Evolutionary conservation across 306 rosid genomes (phyloP).

Genomic region (Cicer cuneatum): DNA sequence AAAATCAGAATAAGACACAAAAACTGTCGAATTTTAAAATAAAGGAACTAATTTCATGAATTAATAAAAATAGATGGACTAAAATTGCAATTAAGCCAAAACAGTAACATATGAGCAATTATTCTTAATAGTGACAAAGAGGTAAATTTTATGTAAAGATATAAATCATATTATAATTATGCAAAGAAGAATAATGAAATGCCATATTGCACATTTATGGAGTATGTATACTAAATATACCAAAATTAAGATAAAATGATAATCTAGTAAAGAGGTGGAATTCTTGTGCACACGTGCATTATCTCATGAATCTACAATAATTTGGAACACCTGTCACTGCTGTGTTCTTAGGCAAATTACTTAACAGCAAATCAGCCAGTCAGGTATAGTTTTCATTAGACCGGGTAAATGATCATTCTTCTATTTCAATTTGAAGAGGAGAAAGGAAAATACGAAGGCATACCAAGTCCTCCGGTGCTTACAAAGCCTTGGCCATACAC

Average conservation of each 20-base stretch:
- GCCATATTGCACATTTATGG: background rate
- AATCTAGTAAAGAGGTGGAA: background rate
- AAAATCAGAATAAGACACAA: too few species aligned
- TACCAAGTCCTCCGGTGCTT: constrained; percentile 82
- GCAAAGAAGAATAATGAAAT: background rate
- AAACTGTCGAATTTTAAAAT: too few species aligned
- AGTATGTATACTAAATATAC: background rate
- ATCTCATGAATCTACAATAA: constrained; percentile 19
- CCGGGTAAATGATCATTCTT: constrained; percentile 28
- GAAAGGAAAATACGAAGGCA: constrained; percentile 32
- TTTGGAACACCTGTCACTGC: background rate
- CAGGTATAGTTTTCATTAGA: constrained; percentile 7
- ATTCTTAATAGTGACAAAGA: background rate
- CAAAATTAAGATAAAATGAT: background rate
- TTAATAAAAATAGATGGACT: too few species aligned
- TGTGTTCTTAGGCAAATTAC: background rate
- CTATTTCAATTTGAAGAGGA: constrained; percentile 12
- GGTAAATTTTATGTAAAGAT: background rate
- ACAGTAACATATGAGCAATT: background rate
- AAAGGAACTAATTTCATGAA: too few species aligned
- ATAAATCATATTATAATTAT: background rate
- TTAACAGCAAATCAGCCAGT: constrained; percentile 27
- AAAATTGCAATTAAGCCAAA: background rate
- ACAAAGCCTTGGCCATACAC: constrained; percentile 71
- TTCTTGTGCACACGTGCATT: background rate